Evolutionary conservation across 2,329 filamentous ascomycete genomes (phyloP), one percentile per base, ranked within the genome.

Genomic region (Cytospora mali): DNA sequence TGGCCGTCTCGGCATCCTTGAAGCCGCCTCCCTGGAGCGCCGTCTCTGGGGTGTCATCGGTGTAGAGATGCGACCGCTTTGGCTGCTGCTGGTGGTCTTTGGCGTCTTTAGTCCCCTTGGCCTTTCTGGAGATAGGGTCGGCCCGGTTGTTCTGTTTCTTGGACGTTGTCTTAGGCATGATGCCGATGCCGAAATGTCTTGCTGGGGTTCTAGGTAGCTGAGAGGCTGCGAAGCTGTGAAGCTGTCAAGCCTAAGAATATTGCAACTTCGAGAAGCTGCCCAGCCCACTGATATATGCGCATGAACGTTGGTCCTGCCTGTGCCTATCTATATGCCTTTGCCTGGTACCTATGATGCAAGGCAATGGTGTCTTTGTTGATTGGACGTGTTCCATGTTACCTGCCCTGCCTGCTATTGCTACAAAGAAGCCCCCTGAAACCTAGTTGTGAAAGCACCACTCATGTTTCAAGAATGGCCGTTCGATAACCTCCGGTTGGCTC

Each of bases 31-130:
- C 63, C 7, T 57, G 57, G 25, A 65, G 56, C 13, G 60, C 59
- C 6, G 63, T 65, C 33, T 65, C 63, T 5, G 63, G 63, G 10
- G 59, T 63, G 27, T 65, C 63, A 39, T 65, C 63, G 39, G 63
- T 63, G 48, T 65, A 65, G 29, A 65, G 33, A 39, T 65, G 63
- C 48, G 55, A 63, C 33, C 29, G 52, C 39, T 61, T 65, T 18
- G 63, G 48, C n/a, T 21, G 35, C 29, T 62, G 55, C 25, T 57
- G 61, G 27, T 39, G n/a, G 23, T 58, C 50, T 55, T 48, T 23
- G 27, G n/a, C 31, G 31, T 55, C 52, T 28, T 54, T 60, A 9
- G 7, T 9, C 29, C 21, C 55, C 29, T 50, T 58, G 14, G 29
- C 61, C 58, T 55, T 62, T 58, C 51, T 64, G 27, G 61, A 64